phyloP scores from a whole-genome alignment of 2,329 filamentous ascomycete genomes.

The Phialophora chinensis region DNA sequence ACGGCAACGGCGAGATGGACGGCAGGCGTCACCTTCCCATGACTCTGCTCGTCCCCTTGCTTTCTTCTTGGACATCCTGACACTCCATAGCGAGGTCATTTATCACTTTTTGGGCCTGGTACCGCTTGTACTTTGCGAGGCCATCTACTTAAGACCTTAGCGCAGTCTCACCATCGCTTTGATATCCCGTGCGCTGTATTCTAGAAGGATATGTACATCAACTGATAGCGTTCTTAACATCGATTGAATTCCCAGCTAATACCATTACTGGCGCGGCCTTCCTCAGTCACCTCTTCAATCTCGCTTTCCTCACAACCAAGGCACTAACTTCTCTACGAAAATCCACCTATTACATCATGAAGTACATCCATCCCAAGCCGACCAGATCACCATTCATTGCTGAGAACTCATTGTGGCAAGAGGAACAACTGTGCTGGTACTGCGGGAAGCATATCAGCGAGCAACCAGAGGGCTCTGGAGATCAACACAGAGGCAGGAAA shows the following conservation, averaged over 20 bases:
- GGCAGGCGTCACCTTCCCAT: neutral
- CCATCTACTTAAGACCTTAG: neutral
- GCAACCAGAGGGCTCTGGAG: neutral
- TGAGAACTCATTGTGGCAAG: neutral
- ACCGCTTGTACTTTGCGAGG: neutral
- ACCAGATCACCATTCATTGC: neutral
- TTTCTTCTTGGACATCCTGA: neutral
- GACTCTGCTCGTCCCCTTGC: neutral
- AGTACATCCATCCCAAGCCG: neutral
- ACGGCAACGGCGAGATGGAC: neutral
- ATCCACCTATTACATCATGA: neutral
- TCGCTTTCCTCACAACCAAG: neutral
- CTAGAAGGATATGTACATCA: neutral
- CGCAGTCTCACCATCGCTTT: neutral
- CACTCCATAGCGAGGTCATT: neutral
- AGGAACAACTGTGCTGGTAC: neutral
- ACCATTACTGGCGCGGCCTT: neutral
- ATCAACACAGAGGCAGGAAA: neutral
- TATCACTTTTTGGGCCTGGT: neutral
- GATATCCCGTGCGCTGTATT: neutral
- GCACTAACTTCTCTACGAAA: neutral
- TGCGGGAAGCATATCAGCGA: neutral
- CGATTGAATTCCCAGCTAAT: neutral
- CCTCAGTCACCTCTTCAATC: neutral
- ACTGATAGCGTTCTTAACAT: neutral